phyloP scores from a whole-genome alignment of 1,284 basidiomycete genomes.

The Moesziomyces globuligerus region DNA sequence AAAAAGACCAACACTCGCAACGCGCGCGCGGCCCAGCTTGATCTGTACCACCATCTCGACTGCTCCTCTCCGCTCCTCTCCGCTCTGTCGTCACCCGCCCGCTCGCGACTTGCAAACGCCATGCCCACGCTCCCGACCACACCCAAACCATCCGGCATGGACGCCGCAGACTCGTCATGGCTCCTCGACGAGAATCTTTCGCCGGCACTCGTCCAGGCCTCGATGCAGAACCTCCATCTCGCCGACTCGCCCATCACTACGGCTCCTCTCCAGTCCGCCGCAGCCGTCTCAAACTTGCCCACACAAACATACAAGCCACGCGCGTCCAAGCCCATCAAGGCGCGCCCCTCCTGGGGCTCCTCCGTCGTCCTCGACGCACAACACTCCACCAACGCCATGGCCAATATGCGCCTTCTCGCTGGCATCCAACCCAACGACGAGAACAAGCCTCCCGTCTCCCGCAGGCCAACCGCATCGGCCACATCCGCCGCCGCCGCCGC shows the following conservation, averaged over 20 bases:
- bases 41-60: not conserved
- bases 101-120: not conserved
- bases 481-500: constrained; percentile 7
- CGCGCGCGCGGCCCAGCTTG: not conserved
- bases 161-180: constrained; percentile 38
- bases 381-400: constrained; percentile 29
- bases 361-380: constrained; percentile 34
- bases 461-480: constrained; percentile 6
- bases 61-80: not conserved
- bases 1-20: not conserved
- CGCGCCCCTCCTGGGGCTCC: constrained; percentile 44
- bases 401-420: constrained; percentile 40
- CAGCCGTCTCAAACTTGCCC: no score
- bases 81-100: not conserved
- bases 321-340: constrained; percentile 31
- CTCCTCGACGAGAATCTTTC: constrained; percentile 42
- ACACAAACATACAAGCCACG: constrained; percentile 7
- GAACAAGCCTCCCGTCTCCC: constrained; percentile 40
- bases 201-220: constrained; percentile 26
- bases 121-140: constrained; percentile 42
- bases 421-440: constrained; percentile 40
- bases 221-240: constrained; percentile 39
- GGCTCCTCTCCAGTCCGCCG: constrained; percentile 14
- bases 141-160: constrained; percentile 21
- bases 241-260: constrained; percentile 41